phyloP scores from a whole-genome alignment of 73 alveolate species.

The Paramecium pentaurelia region DNA sequence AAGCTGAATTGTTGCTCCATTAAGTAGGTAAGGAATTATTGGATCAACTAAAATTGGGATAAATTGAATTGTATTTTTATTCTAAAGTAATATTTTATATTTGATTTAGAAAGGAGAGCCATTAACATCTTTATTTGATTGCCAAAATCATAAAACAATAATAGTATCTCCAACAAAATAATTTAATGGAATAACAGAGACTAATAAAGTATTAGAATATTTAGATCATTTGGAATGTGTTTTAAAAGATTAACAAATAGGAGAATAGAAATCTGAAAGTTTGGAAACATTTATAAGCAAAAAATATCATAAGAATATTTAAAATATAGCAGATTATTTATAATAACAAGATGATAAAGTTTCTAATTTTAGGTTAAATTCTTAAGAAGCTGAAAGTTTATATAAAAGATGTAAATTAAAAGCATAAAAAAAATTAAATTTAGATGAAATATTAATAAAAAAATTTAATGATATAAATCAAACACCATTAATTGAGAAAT shows the following conservation, averaged over 20 bases:
- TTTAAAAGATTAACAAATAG: not conserved
- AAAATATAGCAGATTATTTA: slow-evolving; percentile 33
- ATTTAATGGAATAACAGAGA: slow-evolving; percentile 4
- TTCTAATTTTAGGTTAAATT: not conserved
- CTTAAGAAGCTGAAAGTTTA: not conserved
- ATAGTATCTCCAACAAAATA: slow-evolving; percentile 6
- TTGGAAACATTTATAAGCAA: not conserved
- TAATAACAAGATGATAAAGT: not conserved
- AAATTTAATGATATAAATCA: not conserved
- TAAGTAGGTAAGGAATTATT: not conserved
- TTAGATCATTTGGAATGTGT: not conserved
- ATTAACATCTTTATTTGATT: not conserved
- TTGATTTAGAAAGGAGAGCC: slow-evolving; percentile 45
- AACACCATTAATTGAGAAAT: not conserved
- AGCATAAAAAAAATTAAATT: not conserved
- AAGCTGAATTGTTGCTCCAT: not conserved
- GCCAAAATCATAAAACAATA: not conserved
- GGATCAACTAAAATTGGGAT: slow-evolving; percentile 11
- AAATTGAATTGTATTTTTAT: not conserved
- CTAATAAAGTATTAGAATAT: not conserved
- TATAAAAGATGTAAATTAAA: not conserved
- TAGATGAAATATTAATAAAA: not conserved
- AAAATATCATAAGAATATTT: not conserved
- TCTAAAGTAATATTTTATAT: not conserved
- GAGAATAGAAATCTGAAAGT: not conserved